phyloP scores from a whole-genome alignment of 371 early-diverging fungal genomes.

The Lichtheimia ramosa region DNA sequence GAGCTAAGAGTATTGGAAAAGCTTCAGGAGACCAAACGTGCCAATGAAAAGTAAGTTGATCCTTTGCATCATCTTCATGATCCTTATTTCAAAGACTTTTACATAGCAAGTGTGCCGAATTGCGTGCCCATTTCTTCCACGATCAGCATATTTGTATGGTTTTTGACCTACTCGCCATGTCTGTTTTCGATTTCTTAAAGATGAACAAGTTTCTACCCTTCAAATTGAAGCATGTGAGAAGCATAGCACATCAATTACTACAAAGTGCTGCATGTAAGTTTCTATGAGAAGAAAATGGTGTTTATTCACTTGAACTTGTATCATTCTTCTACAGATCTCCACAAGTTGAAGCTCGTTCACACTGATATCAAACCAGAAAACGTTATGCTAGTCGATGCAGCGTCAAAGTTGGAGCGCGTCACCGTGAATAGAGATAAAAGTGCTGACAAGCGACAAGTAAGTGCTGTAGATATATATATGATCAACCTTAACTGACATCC shows the following conservation, averaged over 20 bases:
- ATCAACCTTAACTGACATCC: too few relatives aligned
- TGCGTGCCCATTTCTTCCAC: constrained; percentile 80
- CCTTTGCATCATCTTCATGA: background rate
- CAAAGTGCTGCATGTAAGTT: constrained; percentile 73
- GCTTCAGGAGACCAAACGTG: constrained; percentile 77
- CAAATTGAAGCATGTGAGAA: constrained; percentile 80
- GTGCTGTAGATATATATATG: too few relatives aligned
- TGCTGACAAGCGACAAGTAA: too few relatives aligned
- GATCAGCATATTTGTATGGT: constrained; percentile 96
- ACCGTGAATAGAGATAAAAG: too few relatives aligned
- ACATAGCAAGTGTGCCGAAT: constrained; percentile 71
- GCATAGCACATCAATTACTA: constrained; percentile 80
- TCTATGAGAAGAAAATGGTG: background rate
- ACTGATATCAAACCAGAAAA: constrained; percentile 95
- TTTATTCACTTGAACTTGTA: too few relatives aligned
- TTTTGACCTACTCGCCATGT: constrained; percentile 86
- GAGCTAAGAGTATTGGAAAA: constrained; percentile 87
- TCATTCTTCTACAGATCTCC: constrained; percentile 60
- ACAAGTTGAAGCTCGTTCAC: constrained; percentile 75
- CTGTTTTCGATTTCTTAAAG: constrained; percentile 94
- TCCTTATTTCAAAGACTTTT: too few relatives aligned
- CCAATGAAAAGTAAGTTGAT: constrained; percentile 56
- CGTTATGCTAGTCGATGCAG: constrained; percentile 44
- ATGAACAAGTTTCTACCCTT: constrained; percentile 86
- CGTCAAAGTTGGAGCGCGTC: background rate